phyloP scores from a whole-genome alignment of 768 basidiomycete species.

The Tephrocybe sp. region DNA sequence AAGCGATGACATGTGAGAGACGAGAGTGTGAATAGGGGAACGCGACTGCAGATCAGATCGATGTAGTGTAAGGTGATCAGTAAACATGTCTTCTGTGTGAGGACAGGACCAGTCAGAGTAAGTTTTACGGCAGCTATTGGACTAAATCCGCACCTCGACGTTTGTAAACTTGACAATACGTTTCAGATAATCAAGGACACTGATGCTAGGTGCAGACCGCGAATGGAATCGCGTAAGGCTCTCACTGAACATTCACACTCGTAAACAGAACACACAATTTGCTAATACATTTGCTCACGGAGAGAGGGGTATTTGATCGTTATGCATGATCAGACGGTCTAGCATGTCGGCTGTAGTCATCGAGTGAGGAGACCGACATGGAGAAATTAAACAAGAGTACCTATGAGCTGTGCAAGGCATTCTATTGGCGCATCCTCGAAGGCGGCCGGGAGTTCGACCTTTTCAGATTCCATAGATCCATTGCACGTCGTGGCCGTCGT shows the following conservation, averaged over 20 bases:
- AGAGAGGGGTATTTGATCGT: slow-evolving; percentile 91
- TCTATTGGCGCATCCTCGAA: slow-evolving; percentile 88
- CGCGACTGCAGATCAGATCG: slow-evolving; percentile 88
- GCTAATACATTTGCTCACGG: slow-evolving; percentile 53
- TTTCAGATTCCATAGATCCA: slow-evolving; percentile 82
- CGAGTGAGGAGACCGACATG: slow-evolving; percentile 10
- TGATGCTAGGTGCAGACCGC: slow-evolving; percentile 84
- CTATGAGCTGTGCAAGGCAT: slow-evolving; percentile 84
- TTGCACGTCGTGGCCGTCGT: slow-evolving; percentile 51
- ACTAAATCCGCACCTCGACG: slow-evolving; percentile 69
- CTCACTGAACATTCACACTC: slow-evolving; percentile 55
- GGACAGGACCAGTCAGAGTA: slow-evolving; percentile 9
- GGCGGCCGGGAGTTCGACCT: slow-evolving; percentile 76
- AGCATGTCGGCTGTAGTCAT: slow-evolving; percentile 85
- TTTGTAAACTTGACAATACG: slow-evolving; percentile 96
- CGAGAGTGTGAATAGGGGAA: slow-evolving; percentile 88
- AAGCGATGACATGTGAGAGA: slow-evolving; percentile 98
- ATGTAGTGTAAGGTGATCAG: slow-evolving; percentile 87
- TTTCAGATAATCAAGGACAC: slow-evolving; percentile 87
- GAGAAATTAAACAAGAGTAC: slow-evolving; percentile 40
- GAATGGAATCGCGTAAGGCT: slow-evolving; percentile 96
- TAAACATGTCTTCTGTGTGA: slow-evolving; percentile 68
- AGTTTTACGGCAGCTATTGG: not conserved
- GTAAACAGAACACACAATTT: slow-evolving; percentile 14
- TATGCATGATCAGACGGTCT: slow-evolving; percentile 90